Base-by-base conservation (phyloP, 1,284 basidiomycete species). In the Phellinidium pouzarii region DNA sequence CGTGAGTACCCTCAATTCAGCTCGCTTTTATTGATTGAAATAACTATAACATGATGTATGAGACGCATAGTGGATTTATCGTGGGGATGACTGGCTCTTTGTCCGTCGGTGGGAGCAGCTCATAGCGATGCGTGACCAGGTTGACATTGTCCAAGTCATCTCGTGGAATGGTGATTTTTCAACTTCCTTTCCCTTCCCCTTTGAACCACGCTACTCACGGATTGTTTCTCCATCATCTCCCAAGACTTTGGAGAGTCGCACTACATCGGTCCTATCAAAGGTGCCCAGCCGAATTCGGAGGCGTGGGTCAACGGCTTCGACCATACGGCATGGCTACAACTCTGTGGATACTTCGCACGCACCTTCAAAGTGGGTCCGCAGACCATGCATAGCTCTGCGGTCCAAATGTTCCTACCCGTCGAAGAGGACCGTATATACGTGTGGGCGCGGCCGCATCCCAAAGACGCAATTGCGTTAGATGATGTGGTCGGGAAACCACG, bases 391-490 rank as follows among this genome's bases (percentile, higher is more conserved):
- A n/a, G n/a, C n/a, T n/a, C n/a, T n/a, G n/a, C n/a, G n/a, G n/a
- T n/a, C n/a, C n/a, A n/a, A n/a, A n/a, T n/a, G n/a, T n/a, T n/a
- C 61, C 86, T 88, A 8, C 36, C 68, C 12, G 74, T 89, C 60
- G 69, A 74, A 23, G 72, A 80, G 62, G 88, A 91, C 65, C 69
- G 76, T 59, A 71, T 91, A 54, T 68, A 81, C 60, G 74, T 89
- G 68, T 90, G 84, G 83, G 78, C 83, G 41, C 76, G 89, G 53
- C 79, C 87, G 11, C 88, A 91, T 61, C 72, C 84, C 8, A 71
- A 74, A 49, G 64, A 72, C 41, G 87, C 85, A 8, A 64, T 65
- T 25, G 69, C 76, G 3, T 65, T 70, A 2, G 27, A 29, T 17
- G 82, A 84, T 61, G 62, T 75, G 3, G 69, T 84, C 36, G 74